Evolutionary conservation across 225 moss, liverwort and hornwort genomes (phyloP).

Genomic region (Polytrichum commune): DNA sequence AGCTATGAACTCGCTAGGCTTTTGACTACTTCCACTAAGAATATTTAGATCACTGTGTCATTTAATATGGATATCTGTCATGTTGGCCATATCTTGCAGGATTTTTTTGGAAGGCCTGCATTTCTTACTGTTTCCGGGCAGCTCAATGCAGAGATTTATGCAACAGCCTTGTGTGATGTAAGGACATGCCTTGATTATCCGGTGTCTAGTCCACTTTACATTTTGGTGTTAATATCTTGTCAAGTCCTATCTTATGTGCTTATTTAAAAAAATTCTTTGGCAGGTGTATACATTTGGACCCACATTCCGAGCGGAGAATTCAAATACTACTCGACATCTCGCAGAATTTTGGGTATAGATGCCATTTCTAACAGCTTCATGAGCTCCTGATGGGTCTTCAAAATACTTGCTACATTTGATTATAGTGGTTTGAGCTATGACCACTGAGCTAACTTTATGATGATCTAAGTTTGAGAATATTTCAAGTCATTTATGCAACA

Average conservation of each 20-base stretch:
- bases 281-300: slow-evolving; percentile 99
- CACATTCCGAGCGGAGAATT: slow-evolving; percentile 97
- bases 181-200: not conserved
- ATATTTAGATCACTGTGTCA: no score
- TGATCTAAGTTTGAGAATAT: no score
- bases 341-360: slow-evolving; percentile 90
- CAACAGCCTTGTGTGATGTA: slow-evolving; percentile 90
- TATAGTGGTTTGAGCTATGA: no score
- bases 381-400: no score
- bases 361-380: no score
- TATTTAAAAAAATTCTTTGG: not conserved
- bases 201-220: slow-evolving; percentile 8
- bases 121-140: slow-evolving; percentile 97
- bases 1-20: no score
- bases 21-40: no score
- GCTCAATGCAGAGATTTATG: slow-evolving; percentile 90
- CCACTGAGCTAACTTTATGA: no score
- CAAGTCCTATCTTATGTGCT: not conserved
- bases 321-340: slow-evolving; percentile 86
- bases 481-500: no score
- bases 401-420: no score
- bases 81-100: slow-evolving; percentile 34
- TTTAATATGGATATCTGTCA: no score
- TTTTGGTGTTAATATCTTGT: slow-evolving; percentile 1
- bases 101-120: slow-evolving; percentile 98